phyloP scores from a whole-genome alignment of 371 early-diverging fungal species.

The Smittium culicis region DNA sequence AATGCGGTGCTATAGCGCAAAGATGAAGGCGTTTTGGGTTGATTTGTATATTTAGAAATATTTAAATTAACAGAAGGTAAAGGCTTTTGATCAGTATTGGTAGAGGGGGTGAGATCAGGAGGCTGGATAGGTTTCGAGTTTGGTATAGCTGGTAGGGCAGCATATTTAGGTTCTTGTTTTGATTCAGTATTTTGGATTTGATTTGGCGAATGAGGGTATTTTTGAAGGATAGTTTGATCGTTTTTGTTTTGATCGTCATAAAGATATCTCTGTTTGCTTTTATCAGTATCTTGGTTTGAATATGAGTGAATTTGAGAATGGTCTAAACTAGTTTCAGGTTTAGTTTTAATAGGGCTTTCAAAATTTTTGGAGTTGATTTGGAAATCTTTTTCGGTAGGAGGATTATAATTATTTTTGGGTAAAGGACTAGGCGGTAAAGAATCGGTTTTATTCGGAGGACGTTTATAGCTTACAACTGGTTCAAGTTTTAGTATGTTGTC shows the following conservation, averaged over 20 bases:
- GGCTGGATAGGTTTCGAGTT: too few relatives aligned
- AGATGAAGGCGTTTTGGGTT: conserved; percentile 7
- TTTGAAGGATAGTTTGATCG: not conserved
- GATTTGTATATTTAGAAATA: not conserved
- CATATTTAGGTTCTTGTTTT: too few relatives aligned
- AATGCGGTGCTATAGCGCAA: not conserved
- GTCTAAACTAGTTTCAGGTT: not conserved
- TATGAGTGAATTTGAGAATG: not conserved
- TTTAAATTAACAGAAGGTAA: not conserved
- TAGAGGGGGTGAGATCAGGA: too few relatives aligned
- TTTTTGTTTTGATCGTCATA: not conserved
- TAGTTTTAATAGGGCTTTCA: not conserved
- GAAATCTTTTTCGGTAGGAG: not conserved
- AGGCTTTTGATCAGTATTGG: too few relatives aligned
- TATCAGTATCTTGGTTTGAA: too few relatives aligned
- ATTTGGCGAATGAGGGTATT: too few relatives aligned
- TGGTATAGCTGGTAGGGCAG: not conserved
- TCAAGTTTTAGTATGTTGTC: not conserved
- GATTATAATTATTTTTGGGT: not conserved
- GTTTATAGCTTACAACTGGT: not conserved
- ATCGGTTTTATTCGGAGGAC: not conserved
- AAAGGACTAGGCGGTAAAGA: not conserved
- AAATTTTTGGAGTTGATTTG: not conserved
- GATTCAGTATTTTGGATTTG: not conserved
- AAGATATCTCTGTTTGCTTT: too few relatives aligned